phyloP scores from a whole-genome alignment of 1,284 basidiomycete genomes.

The Binderoboletus segoi region DNA sequence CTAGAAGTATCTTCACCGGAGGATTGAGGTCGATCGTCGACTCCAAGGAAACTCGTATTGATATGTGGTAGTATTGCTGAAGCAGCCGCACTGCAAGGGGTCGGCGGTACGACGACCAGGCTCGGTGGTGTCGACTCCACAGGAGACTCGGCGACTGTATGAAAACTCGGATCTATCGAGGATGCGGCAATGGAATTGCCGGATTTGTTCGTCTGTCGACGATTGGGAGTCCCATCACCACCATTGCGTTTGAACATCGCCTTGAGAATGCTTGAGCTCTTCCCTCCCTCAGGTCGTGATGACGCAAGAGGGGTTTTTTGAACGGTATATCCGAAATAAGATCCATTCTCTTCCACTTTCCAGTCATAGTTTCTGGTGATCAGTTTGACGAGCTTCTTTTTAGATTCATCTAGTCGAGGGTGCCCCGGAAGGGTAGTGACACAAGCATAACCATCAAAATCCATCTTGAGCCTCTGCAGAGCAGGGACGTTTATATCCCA shows the following conservation, averaged over 20 bases:
- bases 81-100: neutral
- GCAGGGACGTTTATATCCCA: conserved; percentile 22
- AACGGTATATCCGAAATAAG: conserved; percentile 21
- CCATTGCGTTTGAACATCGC: neutral
- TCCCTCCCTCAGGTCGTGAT: neutral
- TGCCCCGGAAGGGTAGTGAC: conserved; percentile 21
- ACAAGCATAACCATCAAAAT: conserved; percentile 32
- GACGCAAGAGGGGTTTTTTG: neutral
- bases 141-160: conserved; percentile 19
- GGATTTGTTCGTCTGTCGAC: neutral
- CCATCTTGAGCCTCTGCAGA: conserved; percentile 14
- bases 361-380: conserved; percentile 14
- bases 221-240: neutral
- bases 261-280: neutral
- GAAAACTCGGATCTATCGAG: conserved; percentile 7
- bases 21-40: neutral
- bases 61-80: neutral
- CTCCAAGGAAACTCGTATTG: neutral
- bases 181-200: neutral
- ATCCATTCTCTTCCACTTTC: conserved; percentile 7
- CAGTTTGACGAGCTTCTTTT: conserved; percentile 14
- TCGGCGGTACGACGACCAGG: conserved; percentile 14
- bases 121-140: conserved; percentile 9
- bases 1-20: conserved; percentile 16
- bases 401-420: conserved; percentile 14